These are phyloP conservation scores for Auriculariales sp. DNA, from an alignment of 768 basidiomycete species.

Conservation along the genomic window DNA sequence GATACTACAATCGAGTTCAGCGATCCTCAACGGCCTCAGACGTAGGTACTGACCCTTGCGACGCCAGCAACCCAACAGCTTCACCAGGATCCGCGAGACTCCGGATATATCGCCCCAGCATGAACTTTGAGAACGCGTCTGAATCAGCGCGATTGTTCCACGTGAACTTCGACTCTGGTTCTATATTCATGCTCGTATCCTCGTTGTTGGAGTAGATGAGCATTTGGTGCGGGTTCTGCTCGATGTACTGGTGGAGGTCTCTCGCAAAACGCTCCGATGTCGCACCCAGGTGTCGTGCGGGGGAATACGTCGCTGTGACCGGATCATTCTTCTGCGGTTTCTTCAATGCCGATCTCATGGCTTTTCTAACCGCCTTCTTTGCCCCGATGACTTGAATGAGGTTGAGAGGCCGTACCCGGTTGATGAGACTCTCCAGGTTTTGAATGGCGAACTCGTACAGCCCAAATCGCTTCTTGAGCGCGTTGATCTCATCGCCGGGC, in stretches of 20 bases:
- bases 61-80: slow-evolving; percentile 92
- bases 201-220: slow-evolving; percentile 25
- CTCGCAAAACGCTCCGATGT: slow-evolving; percentile 87
- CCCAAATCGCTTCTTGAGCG: slow-evolving; percentile 88
- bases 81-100: slow-evolving; percentile 94
- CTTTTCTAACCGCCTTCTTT: slow-evolving; percentile 44
- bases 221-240: slow-evolving; percentile 48
- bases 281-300: slow-evolving; percentile 67
- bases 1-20: slow-evolving; percentile 39
- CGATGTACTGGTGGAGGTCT: slow-evolving; percentile 64
- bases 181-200: slow-evolving; percentile 21
- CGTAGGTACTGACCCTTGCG: slow-evolving; percentile 64
- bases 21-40: background rate
- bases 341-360: slow-evolving; percentile 90
- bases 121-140: slow-evolving; percentile 61
- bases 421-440: slow-evolving; percentile 69
- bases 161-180: slow-evolving; percentile 26
- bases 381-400: slow-evolving; percentile 42
- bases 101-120: slow-evolving; percentile 87
- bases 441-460: slow-evolving; percentile 88
- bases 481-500: slow-evolving; percentile 82
- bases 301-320: slow-evolving; percentile 58
- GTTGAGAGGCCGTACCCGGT: slow-evolving; percentile 47
- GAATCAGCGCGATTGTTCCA: slow-evolving; percentile 31
- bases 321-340: slow-evolving; percentile 57